Conservation (phyloP, 768 basidiomycete species). For the Favolaschia claudopus region DNA sequence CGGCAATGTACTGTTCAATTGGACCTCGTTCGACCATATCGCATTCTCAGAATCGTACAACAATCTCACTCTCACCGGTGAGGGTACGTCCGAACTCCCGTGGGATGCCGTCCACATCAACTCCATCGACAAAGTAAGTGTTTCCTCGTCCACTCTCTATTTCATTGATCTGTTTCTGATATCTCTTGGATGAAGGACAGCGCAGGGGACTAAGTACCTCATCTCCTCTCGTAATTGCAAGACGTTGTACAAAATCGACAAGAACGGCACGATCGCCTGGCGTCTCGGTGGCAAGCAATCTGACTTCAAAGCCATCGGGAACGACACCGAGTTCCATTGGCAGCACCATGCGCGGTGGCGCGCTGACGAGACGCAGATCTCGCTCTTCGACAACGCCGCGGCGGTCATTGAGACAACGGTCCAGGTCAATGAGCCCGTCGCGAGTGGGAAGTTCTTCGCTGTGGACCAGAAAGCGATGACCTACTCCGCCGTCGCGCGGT, state of each 20-base stretch:
- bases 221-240: slow-evolving; percentile 22
- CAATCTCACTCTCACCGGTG: neutral
- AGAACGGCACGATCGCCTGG: slow-evolving; percentile 25
- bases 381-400: slow-evolving; percentile 14
- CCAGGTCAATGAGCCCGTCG: neutral
- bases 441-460: neutral
- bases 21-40: slow-evolving; percentile 18
- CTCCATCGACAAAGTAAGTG: slow-evolving; percentile 12
- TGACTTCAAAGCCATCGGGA: slow-evolving; percentile 7
- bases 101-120: slow-evolving; percentile 17
- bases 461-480: neutral
- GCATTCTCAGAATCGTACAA: slow-evolving; percentile 8
- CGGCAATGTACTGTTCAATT: slow-evolving; percentile 5
- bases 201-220: slow-evolving; percentile 26
- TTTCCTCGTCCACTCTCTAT: neutral
- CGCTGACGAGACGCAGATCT: slow-evolving; percentile 7
- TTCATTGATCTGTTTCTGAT: no score
- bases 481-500: neutral
- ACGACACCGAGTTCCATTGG: slow-evolving; percentile 24
- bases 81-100: neutral
- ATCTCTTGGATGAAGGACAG: slow-evolving; percentile 1
- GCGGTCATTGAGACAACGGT: neutral
- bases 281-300: slow-evolving; percentile 23
- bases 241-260: slow-evolving; percentile 23
- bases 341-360: slow-evolving; percentile 28